Evolutionary conservation across 495 filamentous ascomycete genomes (phyloP).

Genomic region (Talaromyces nanjingensis): DNA sequence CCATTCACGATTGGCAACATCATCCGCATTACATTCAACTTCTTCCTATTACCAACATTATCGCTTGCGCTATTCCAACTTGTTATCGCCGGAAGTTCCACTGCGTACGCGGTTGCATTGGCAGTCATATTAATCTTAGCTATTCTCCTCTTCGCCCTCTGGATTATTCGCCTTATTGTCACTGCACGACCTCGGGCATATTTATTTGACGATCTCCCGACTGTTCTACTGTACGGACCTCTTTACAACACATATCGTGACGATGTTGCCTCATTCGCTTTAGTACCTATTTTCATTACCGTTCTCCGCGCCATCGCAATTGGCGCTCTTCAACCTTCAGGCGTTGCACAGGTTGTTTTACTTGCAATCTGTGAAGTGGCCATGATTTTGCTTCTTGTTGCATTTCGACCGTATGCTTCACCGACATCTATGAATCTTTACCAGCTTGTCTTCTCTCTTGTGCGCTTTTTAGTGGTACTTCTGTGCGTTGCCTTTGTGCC

Average conservation of each 20-base stretch:
- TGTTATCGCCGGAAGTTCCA: slow-evolving; percentile 61
- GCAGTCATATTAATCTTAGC: slow-evolving; percentile 68
- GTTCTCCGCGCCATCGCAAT: slow-evolving; percentile 83
- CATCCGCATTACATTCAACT: slow-evolving; percentile 85
- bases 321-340: slow-evolving; percentile 86
- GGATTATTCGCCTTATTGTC: slow-evolving; percentile 72
- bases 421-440: slow-evolving; percentile 98
- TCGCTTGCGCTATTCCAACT: slow-evolving; percentile 86
- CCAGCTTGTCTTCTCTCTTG: slow-evolving; percentile 72
- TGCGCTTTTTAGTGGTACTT: slow-evolving; percentile 72
- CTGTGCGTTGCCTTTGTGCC: slow-evolving; percentile 85
- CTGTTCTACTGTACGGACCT: slow-evolving; percentile 82
- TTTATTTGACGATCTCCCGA: slow-evolving; percentile 88
- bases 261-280: slow-evolving; percentile 79
- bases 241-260: slow-evolving; percentile 97
- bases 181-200: slow-evolving; percentile 73
- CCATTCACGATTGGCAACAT: slow-evolving; percentile 88
- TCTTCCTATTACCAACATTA: slow-evolving; percentile 79
- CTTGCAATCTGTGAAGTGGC: slow-evolving; percentile 93
- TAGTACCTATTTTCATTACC: slow-evolving; percentile 77
- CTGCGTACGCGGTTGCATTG: slow-evolving; percentile 59
- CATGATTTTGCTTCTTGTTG: slow-evolving; percentile 77
- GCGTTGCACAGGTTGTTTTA: slow-evolving; percentile 84
- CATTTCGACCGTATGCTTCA: slow-evolving; percentile 82
- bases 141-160: slow-evolving; percentile 65